Percentiles rank a stretch among this genome's conserved stretches.
phyloP scores from a whole-genome alignment of 108 stramenopile genomes.

The Nannochloropsis oceanica region DNA sequence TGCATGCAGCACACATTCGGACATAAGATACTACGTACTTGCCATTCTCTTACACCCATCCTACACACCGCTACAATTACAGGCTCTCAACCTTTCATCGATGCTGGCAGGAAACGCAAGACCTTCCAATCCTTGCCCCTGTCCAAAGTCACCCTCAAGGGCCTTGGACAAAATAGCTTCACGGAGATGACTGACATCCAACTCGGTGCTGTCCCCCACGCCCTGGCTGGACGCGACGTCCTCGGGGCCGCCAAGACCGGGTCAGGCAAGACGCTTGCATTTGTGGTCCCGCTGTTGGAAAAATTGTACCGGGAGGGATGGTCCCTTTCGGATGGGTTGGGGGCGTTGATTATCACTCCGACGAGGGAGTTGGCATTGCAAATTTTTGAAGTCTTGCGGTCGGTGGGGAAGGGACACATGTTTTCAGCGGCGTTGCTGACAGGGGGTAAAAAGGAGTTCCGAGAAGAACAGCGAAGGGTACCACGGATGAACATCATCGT shows the following conservation, averaged over 20 bases:
- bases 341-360: constrained; percentile 81
- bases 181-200: constrained; percentile 38
- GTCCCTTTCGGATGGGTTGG: constrained; percentile 58
- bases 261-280: constrained; percentile 39
- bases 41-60: no score
- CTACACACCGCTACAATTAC: neutral
- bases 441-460: constrained; percentile 90
- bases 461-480: constrained; percentile 65
- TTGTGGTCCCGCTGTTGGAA: constrained; percentile 38
- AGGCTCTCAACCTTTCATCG: constrained; percentile 10
- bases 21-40: no score
- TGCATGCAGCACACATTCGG: neutral
- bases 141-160: constrained; percentile 20
- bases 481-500: constrained; percentile 74
- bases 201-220: constrained; percentile 35
- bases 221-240: constrained; percentile 36
- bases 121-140: constrained; percentile 24
- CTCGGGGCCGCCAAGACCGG: constrained; percentile 40
- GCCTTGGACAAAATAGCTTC: constrained; percentile 20
- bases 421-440: constrained; percentile 85
- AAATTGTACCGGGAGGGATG: constrained; percentile 28
- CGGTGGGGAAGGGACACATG: constrained; percentile 63
- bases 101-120: neutral
- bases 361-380: constrained; percentile 99
- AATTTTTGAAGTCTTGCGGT: constrained; percentile 80